phyloP scores from a whole-genome alignment of 164 flowering plant species.

The Brasenia schreberi region DNA sequence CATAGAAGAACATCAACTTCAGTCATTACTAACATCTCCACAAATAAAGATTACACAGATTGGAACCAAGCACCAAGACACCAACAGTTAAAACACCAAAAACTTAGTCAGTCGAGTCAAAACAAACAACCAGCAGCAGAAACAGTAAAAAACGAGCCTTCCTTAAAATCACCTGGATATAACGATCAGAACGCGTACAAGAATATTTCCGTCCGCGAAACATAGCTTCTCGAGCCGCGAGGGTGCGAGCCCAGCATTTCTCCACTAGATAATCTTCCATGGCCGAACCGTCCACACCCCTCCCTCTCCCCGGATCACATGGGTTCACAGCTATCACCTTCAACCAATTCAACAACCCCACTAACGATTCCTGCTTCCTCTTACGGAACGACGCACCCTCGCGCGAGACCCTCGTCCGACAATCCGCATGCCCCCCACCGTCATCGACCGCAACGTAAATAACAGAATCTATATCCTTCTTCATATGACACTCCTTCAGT shows the following conservation, averaged over 20 bases:
- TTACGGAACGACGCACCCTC: constrained; percentile 12
- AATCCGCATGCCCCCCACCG: constrained; percentile 3
- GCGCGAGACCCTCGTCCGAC: not conserved
- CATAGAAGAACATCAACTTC: too few relatives aligned
- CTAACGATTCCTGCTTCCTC: constrained; percentile 32
- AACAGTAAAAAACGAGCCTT: not conserved
- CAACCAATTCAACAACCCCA: constrained; percentile 48
- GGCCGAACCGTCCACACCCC: constrained; percentile 31
- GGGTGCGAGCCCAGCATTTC: constrained; percentile 35
- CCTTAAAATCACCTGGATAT: constrained; percentile 1
- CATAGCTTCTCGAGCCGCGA: constrained; percentile 34
- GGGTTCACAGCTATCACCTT: constrained; percentile 42
- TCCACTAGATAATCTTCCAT: constrained; percentile 28
- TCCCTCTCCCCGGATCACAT: constrained; percentile 26
- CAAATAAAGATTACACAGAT: too few relatives aligned
- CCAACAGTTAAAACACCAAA: too few relatives aligned
- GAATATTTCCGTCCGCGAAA: constrained; percentile 14
- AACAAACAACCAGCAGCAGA: not conserved
- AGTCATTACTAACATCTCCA: too few relatives aligned
- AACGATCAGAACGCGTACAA: constrained; percentile 16
- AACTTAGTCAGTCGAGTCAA: too few relatives aligned
- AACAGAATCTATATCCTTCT: not conserved
- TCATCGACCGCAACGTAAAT: constrained; percentile 6
- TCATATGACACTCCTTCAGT: not conserved
- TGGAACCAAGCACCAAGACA: too few relatives aligned